Base-by-base conservation (phyloP, 164 flowering plant genomes). In the Buxus sempervirens region DNA sequence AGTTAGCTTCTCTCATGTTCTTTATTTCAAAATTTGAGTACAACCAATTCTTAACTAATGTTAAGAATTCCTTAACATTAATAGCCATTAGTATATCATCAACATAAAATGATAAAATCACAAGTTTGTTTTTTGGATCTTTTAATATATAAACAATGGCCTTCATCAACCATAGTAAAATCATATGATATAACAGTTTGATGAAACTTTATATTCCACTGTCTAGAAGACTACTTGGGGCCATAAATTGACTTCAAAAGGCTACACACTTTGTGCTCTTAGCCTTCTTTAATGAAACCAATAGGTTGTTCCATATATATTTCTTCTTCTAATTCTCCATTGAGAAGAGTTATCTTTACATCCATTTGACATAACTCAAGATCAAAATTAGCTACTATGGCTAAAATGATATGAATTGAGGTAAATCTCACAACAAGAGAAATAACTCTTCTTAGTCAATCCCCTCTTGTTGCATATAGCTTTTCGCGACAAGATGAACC, bases 91-190 rank as follows among this genome's bases (percentile, higher is more conserved):
- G 7, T 32, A 32, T 32, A 7, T 32, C 38, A 32, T 32, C 38
- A 3, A 32, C 38, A 32, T 32, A 32, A n/a, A 14, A 41, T 63
- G 54, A 38, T 12, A 63, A 0, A 14, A 63, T 63, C 2, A 48
- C 54, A 23, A 38, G 41, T 4, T 41, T n/a, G 23, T n/a, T 21
- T n/a, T n/a, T 57, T 23, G 0, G n/a, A 7, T 19, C 41, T 1
- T n/a, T 62, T 64, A 8, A 64, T 21, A 64, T 64, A 64, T 28
- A 64, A 36, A 25, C 32, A 51, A 53, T 64, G 9, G 32, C 49
- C 32, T 25, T 48, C 67, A 21, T 49, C 20, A 9, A 49, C 25
- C 57, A 48, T 64, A 3, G 24, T 18, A 51, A 64, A 64, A 22
- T 1, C 67, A 48, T 64, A 49, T 19, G 58, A 63, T 16, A 42